Base-by-base conservation (phyloP, 1,284 basidiomycete genomes). In the Omphalotus olearius region DNA sequence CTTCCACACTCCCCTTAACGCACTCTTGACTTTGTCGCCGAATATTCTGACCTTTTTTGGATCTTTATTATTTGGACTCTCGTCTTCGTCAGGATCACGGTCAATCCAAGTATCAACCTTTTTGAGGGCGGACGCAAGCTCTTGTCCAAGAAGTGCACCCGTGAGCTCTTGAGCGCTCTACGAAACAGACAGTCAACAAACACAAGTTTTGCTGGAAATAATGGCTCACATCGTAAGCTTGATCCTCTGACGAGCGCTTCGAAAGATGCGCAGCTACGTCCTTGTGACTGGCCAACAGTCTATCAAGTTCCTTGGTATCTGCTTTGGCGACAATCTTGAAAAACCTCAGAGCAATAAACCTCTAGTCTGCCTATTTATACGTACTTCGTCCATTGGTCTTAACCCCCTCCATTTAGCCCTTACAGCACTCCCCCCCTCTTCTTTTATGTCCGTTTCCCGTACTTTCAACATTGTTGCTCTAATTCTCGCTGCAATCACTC, bases 401-500 rank as follows among this genome's bases (percentile, higher is more conserved):
- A 85, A 59, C 0, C 59, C 58, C 53, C 64, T 67, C 40, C 56
- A 57, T 50, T 43, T 39, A n/a, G 16, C 33, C 37, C 33, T 48
- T 16, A 39, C 10, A 7, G 37, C n/a, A 14, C 16, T n/a, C 10
- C 2, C 28, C 23, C 18, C 23, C 42, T 33, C 39, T 67, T 7
- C 59, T 50, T 28, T 51, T 56, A 67, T 61, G 14, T 62, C 62
- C 11, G 57, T 59, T 26, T 63, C 62, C 51, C 75, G 72, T 42
- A 79, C 75, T 56, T 80, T 86, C 40, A 86, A 62, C 43, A 68
- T 66, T 20, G 79, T 82, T 0, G 78, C 73, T 20, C 91, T 80
- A 37, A 98, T 75, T 40, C 83, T 81, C 1, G 93, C 88, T 16
- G 89, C 94, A 51, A 98, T 91, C n/a, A 88, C 76, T 6, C 95